These are phyloP conservation scores for Paramecium pentaurelia DNA, from an alignment of 73 alveolate species.

Conservation along the genomic window DNA sequence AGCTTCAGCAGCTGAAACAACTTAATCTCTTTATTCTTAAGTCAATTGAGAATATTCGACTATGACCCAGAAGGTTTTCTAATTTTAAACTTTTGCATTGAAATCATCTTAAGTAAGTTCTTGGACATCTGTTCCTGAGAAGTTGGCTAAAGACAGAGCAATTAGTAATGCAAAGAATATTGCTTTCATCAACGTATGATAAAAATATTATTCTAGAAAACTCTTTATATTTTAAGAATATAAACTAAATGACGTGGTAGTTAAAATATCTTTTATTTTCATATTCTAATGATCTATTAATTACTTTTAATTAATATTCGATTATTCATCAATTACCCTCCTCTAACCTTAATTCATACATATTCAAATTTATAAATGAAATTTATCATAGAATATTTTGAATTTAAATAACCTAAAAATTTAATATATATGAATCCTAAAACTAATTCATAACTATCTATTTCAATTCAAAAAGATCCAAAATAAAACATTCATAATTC, in stretches of 20 bases:
- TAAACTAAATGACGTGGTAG: background rate
- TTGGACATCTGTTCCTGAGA: slow-evolving; percentile 9
- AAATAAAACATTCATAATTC: background rate
- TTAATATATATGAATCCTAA: background rate
- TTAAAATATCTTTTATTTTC: background rate
- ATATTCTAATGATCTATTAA: background rate
- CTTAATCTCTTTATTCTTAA: background rate
- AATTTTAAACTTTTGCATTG: background rate
- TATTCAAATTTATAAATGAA: background rate
- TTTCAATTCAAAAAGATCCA: background rate
- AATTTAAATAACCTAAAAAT: background rate
- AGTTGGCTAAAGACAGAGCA: background rate
- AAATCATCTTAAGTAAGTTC: slow-evolving; percentile 1
- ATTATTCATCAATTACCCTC: background rate
- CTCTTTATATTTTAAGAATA: background rate
- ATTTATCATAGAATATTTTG: background rate
- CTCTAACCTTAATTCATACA: background rate
- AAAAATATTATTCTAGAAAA: background rate
- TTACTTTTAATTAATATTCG: background rate
- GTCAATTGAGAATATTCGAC: background rate
- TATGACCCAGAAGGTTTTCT: slow-evolving; percentile 12
- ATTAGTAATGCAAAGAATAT: background rate
- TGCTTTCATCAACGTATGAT: slow-evolving; percentile 21
- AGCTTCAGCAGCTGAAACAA: background rate
- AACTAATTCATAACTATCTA: background rate